These are phyloP conservation scores for Penicillium crustosum DNA, from an alignment of 2,329 filamentous ascomycete species.

Conservation along the genomic window DNA sequence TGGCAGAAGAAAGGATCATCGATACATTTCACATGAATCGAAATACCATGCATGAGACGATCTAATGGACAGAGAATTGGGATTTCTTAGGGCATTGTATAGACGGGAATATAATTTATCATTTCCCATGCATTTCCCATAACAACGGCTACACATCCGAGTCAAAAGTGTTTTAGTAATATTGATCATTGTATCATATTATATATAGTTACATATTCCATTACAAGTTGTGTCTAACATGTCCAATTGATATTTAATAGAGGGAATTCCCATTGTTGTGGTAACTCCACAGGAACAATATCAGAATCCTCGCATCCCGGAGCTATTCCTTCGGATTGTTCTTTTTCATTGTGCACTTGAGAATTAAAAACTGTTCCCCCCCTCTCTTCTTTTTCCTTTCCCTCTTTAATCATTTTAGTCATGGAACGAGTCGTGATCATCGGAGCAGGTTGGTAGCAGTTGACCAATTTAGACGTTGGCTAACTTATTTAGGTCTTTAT, in stretches of 20 bases:
- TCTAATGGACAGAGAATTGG: no score
- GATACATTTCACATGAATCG: no score
- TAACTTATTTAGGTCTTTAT: constrained; percentile 24
- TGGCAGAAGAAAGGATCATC: no score
- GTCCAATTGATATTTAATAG: no score
- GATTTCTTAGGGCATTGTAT: no score
- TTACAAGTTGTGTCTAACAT: no score
- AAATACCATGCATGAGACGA: no score
- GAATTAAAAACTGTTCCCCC: background rate
- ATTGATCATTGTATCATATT: background rate
- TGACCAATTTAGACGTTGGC: background rate
- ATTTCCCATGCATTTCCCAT: background rate
- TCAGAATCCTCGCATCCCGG: background rate
- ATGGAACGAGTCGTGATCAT: constrained; percentile 25
- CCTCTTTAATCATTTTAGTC: background rate
- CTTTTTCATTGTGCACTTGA: background rate
- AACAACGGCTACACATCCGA: background rate
- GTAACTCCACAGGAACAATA: constrained; percentile 23
- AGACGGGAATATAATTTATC: no score
- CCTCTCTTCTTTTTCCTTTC: background rate
- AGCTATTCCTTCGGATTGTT: constrained; percentile 10
- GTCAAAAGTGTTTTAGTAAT: background rate
- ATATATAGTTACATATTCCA: no score
- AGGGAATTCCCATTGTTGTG: background rate
- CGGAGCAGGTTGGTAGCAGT: constrained; percentile 17